Conservation (phyloP, 1,284 basidiomycete species). For the Ceratobasidium sp. region DNA sequence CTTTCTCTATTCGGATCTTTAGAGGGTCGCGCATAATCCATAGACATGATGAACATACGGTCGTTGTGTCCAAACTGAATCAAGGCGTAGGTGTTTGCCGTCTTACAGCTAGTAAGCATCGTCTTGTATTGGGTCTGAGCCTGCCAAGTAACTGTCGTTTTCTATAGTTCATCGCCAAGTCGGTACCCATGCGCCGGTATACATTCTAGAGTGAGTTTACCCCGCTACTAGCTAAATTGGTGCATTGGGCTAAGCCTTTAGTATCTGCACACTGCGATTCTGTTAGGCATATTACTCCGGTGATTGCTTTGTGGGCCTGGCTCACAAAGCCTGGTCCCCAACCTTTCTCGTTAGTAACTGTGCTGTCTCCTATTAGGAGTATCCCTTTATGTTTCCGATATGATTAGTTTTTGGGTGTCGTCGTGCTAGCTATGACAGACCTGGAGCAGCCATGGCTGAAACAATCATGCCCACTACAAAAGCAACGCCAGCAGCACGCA, state of each 20-base stretch:
- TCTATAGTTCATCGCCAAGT: background rate
- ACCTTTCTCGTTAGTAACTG: slow-evolving; percentile 27
- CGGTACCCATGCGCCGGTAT: background rate
- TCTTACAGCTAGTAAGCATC: slow-evolving; percentile 31
- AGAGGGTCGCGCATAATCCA: background rate
- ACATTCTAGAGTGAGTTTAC: background rate
- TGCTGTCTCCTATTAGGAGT: slow-evolving; percentile 29
- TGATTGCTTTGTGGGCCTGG: too few relatives aligned
- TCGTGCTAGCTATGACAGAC: background rate
- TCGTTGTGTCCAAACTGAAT: slow-evolving; percentile 31
- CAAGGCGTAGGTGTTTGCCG: slow-evolving; percentile 25
- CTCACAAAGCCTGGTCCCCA: slow-evolving; percentile 35
- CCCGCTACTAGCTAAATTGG: slow-evolving; percentile 30
- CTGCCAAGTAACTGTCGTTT: slow-evolving; percentile 36
- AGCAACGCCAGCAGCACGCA: slow-evolving; percentile 8
- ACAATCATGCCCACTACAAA: background rate
- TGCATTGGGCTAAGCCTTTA: slow-evolving; percentile 29
- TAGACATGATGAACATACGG: slow-evolving; percentile 11
- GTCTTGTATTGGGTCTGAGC: slow-evolving; percentile 31
- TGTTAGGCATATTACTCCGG: too few relatives aligned
- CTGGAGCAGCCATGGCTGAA: slow-evolving; percentile 26
- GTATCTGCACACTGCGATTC: slow-evolving; percentile 17
- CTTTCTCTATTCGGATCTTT: background rate
- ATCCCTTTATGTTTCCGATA: too few relatives aligned
- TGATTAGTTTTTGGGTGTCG: too few relatives aligned